Evolutionary conservation across 352 stramenopile genomes (phyloP).

Genomic region (Globisporangium megalacanthum): DNA sequence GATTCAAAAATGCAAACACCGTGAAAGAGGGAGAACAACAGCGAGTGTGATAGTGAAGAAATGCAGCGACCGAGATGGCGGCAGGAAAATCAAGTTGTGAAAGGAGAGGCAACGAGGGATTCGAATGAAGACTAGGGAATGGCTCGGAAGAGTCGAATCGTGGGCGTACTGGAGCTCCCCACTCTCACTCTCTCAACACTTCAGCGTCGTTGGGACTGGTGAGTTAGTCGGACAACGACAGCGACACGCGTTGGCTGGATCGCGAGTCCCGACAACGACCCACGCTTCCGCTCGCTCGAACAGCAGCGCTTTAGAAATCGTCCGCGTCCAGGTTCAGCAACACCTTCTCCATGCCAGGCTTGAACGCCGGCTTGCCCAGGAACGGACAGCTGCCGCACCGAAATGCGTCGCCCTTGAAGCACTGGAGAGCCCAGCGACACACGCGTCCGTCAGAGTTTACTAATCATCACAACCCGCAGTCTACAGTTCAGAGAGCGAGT

Average conservation of each 20-base stretch:
- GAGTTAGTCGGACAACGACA: not conserved
- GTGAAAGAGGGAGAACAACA: not conserved
- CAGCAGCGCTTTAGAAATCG: constrained; percentile 45
- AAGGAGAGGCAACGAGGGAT: not conserved
- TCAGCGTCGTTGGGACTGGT: not conserved
- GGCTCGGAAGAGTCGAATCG: not conserved
- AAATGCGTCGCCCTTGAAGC: constrained; percentile 96
- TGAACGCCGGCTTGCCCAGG: constrained; percentile 95
- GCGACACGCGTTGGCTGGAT: too few species aligned
- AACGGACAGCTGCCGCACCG: constrained; percentile 95
- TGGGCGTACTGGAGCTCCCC: too few species aligned
- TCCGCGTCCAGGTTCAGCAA: constrained; percentile 77
- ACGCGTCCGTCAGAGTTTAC: not conserved
- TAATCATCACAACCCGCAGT: not conserved
- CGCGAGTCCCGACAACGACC: too few species aligned
- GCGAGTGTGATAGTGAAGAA: not conserved
- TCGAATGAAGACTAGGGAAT: not conserved
- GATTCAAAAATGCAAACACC: too few species aligned
- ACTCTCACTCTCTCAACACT: too few species aligned
- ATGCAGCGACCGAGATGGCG: not conserved
- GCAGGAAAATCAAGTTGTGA: constrained; percentile 2
- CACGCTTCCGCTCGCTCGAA: not conserved
- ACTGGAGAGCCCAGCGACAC: constrained; percentile 54
- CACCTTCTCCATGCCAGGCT: constrained; percentile 87
- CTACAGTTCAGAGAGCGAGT: not conserved